These are phyloP conservation scores for Lepidopterella palustris DNA, from an alignment of 495 filamentous ascomycete genomes.

Conservation along the genomic window DNA sequence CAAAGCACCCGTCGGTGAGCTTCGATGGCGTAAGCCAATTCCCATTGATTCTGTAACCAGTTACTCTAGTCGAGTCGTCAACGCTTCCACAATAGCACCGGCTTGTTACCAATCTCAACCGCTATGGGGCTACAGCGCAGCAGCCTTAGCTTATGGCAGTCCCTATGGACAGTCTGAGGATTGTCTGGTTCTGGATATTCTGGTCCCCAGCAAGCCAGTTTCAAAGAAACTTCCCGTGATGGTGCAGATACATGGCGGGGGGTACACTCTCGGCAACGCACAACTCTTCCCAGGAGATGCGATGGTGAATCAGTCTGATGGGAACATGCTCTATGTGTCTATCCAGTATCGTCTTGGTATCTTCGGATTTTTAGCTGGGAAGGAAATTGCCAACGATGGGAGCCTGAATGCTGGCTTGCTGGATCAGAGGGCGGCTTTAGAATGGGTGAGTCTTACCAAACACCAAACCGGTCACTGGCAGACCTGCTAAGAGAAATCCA, in stretches of 20 bases:
- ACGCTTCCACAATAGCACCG: background rate
- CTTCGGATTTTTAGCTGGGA: constrained; percentile 56
- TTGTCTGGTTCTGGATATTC: background rate
- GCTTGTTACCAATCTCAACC: background rate
- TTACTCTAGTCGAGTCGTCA: background rate
- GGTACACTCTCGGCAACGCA: background rate
- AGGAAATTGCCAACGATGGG: constrained; percentile 43
- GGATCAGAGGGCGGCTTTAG: constrained; percentile 62
- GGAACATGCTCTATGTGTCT: constrained; percentile 30
- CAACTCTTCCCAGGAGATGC: background rate
- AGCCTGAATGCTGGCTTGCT: constrained; percentile 57
- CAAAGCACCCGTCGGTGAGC: background rate
- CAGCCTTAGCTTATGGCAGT: background rate
- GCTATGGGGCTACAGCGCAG: background rate
- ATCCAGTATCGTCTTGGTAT: constrained; percentile 48
- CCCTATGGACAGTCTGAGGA: background rate
- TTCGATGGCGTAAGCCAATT: background rate
- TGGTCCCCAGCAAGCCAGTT: background rate
- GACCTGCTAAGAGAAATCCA: no score
- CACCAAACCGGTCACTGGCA: no score
- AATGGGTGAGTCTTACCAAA: constrained; percentile 50
- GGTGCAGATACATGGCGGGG: background rate
- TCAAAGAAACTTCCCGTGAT: background rate
- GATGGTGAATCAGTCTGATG: background rate
- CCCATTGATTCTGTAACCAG: background rate